Evolutionary conservation across 1,284 basidiomycete species (phyloP), one percentile per base, ranked within the genome.

Genomic region (Kalmanozyma brasiliensis): DNA sequence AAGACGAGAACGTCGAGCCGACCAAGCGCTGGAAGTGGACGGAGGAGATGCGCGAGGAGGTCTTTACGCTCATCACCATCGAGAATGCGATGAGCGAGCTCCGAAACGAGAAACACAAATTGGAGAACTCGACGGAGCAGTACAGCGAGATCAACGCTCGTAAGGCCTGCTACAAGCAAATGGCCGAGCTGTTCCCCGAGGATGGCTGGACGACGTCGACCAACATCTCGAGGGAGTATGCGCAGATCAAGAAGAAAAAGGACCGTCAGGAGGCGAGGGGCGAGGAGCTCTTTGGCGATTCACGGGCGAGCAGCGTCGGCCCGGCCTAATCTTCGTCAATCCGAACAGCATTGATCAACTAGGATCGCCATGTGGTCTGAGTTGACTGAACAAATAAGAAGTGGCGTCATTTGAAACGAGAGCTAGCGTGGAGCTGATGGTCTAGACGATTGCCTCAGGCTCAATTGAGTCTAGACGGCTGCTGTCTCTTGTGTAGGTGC

Each of bases 61-160:
- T 81, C 26, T 78, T 75, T 30, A 61, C 72, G 16, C 63, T 77
- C 41, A 72, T 81, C 43, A 76, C 73, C 4, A 72, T 80, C 47
- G 78, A 78, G 34, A 78, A 80, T 52, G 78, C 76, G 22, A 77
- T 79, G 68, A 76, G 71, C 43, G 78, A 81, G 52, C 56, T 81
- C 10, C 48, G 57, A 8, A 78, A 76, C 51, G 79, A 81, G 43
- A 81, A 81, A 59, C 42, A 68, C 44, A 70, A 68, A 59, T 67
- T 79, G 11, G 79, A 81, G 40, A 74, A 72, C 29, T 56, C 71
- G 36, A 49, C 65, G 5, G 75, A 80, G 44, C 64, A 73, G 33
- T 64, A 67, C 49, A 78, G 76, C 70, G 74, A 80, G 48, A 76
- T 81, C 60, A 78, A 73, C 36, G 71, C 73, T 6, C 72, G 79